Evolutionary conservation across 2,329 filamentous ascomycete genomes (phyloP).

Genomic region (Gliomastix tumulicola): DNA sequence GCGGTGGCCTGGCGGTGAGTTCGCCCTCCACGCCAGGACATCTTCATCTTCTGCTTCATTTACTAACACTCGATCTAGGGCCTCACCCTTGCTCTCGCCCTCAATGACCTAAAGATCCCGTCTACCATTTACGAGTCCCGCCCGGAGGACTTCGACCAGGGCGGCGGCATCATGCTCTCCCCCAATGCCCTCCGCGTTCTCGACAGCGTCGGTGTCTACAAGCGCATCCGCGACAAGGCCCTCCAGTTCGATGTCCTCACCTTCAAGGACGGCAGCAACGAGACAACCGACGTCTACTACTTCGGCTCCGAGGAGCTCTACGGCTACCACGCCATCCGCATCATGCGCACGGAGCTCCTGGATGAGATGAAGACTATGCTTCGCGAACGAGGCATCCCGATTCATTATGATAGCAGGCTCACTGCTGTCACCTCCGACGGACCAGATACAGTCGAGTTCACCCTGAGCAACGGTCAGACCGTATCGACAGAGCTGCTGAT

Average conservation of each 20-base stretch:
- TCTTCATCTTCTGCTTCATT: not conserved
- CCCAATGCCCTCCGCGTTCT: constrained; percentile 51
- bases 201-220: constrained; percentile 40
- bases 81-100: constrained; percentile 45
- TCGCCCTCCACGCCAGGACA: not conserved
- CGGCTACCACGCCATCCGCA: constrained; percentile 44
- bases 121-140: constrained; percentile 45
- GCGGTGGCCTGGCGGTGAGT: constrained; percentile 2
- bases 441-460: constrained; percentile 30
- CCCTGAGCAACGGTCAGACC: constrained; percentile 36
- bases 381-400: constrained; percentile 25
- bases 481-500: constrained; percentile 36
- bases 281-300: constrained; percentile 31
- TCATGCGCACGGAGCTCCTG: constrained; percentile 46
- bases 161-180: constrained; percentile 51
- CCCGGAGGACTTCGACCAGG: constrained; percentile 33
- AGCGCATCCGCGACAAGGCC: constrained; percentile 32
- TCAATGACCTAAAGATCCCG: constrained; percentile 42
- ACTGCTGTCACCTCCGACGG: constrained; percentile 30
- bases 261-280: constrained; percentile 26
- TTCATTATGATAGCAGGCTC: constrained; percentile 43
- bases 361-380: constrained; percentile 34
- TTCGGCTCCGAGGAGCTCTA: constrained; percentile 40
- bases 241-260: constrained; percentile 44
- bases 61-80: constrained; percentile 29